A percentile compares a stretch with the other conserved stretches of the same genome.
Conservation (phyloP, 768 basidiomycete genomes). For the Mycena maculata region DNA sequence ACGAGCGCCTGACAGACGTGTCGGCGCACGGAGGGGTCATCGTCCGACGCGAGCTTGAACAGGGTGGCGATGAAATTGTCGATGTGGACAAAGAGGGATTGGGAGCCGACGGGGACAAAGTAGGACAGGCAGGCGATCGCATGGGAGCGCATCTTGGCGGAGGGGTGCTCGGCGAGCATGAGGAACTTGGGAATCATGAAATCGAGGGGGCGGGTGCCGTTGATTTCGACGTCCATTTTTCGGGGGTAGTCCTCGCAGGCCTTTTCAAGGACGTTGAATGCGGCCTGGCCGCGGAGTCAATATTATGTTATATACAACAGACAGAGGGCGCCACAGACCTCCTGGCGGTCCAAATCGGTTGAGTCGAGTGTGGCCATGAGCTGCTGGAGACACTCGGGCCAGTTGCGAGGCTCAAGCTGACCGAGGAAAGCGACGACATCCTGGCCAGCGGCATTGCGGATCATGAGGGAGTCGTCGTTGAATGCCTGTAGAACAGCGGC, state of each 20-base stretch:
- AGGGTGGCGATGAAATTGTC: constrained; percentile 93
- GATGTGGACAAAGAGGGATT: constrained; percentile 90
- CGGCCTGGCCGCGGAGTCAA: constrained; percentile 62
- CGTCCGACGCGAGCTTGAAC: constrained; percentile 95
- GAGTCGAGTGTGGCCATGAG: constrained; percentile 86
- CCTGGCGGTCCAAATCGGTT: constrained; percentile 79
- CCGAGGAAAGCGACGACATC: constrained; percentile 92
- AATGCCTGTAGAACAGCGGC: constrained; percentile 84
- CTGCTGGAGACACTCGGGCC: constrained; percentile 94
- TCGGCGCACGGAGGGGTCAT: constrained; percentile 91
- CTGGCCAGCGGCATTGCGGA: constrained; percentile 94
- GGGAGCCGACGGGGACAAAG: constrained; percentile 88
- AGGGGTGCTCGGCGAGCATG: constrained; percentile 84
- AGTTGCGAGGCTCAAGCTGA: constrained; percentile 88
- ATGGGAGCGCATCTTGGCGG: constrained; percentile 91
- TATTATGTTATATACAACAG: constrained; percentile 12
- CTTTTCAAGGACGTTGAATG: constrained; percentile 94
- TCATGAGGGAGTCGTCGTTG: constrained; percentile 82
- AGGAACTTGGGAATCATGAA: constrained; percentile 98
- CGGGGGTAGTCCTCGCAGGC: constrained; percentile 97
- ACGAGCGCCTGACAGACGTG: constrained; percentile 97
- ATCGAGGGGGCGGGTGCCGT: constrained; percentile 92
- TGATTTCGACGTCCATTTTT: constrained; percentile 94
- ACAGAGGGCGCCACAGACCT: constrained; percentile 66
- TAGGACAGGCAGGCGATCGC: constrained; percentile 95